phyloP scores from a whole-genome alignment of 1,284 basidiomycete genomes.

The Trichosporon sp. region DNA sequence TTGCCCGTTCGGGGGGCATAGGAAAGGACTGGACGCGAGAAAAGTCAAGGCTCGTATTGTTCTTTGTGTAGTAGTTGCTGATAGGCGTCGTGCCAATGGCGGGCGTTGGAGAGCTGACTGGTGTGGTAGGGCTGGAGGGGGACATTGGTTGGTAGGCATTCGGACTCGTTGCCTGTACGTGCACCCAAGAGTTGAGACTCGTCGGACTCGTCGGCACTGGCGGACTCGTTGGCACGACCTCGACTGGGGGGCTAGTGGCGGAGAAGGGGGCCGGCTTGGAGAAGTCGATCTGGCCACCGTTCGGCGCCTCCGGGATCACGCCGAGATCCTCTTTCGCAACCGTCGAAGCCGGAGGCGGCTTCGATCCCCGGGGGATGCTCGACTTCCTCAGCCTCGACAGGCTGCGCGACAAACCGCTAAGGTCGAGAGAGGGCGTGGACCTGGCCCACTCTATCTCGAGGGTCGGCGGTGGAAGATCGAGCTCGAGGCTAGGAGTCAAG shows the following conservation, averaged over 20 bases:
- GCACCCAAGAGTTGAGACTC: not conserved
- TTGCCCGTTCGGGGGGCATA: not conserved
- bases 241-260: not conserved
- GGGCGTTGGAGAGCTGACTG: not conserved
- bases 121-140: not conserved
- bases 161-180: not conserved
- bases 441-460: not conserved
- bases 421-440: not conserved
- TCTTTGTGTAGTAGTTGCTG: not conserved
- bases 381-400: not conserved
- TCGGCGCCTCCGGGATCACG: not conserved
- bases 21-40: not conserved
- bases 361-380: not conserved
- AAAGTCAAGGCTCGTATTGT: slow-evolving; percentile 1
- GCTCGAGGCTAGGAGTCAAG: not conserved
- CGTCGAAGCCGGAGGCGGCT: not conserved
- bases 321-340: not conserved
- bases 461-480: not conserved
- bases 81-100: not conserved
- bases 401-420: not conserved
- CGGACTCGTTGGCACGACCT: not conserved
- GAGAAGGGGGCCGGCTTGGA: not conserved
- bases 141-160: not conserved
- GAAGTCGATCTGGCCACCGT: not conserved
- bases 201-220: not conserved